These are phyloP conservation scores for Paspalum vaginatum DNA, from an alignment of 176 grass and related monocot species.

Conservation along the genomic window DNA sequence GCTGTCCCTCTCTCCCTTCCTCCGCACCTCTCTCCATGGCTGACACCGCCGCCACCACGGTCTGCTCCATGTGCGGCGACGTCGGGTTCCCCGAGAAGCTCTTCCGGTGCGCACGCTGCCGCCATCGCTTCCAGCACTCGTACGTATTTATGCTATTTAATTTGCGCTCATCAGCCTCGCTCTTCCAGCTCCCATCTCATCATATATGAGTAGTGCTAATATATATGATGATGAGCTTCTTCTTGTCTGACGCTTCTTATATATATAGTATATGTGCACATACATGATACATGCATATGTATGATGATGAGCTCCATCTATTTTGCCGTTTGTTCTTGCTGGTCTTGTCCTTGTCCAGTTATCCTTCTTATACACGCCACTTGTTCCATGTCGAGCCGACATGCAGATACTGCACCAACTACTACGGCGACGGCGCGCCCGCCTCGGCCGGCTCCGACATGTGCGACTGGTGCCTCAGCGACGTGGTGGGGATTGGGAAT, in stretches of 20 bases:
- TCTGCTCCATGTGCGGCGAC: conserved; percentile 98
- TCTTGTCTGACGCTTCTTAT: not conserved
- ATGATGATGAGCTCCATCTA: not conserved
- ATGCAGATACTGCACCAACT: conserved; percentile 93
- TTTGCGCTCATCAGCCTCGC: not conserved
- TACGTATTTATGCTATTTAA: conserved; percentile 15
- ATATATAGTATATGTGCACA: not conserved
- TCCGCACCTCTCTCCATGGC: conserved; percentile 36
- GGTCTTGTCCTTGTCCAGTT: not conserved
- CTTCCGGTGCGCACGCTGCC: conserved; percentile 84
- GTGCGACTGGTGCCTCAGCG: conserved; percentile 94
- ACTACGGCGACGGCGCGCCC: conserved; percentile 62
- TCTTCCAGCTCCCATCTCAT: not conserved
- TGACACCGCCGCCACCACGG: conserved; percentile 31
- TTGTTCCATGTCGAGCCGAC: not conserved
- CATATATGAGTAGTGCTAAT: not conserved
- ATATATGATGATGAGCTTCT: not conserved
- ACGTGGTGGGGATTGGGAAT: conserved; percentile 35
- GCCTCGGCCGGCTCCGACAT: conserved; percentile 47
- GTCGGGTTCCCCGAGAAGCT: conserved; percentile 98
- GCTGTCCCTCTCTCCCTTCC: not conserved
- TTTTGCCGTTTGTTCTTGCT: too few relatives aligned
- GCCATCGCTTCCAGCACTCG: conserved; percentile 92
- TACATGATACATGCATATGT: not conserved
- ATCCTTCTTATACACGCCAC: not conserved